Conservation (phyloP, 2,329 filamentous ascomycete genomes). For the Clarireedia sp. region DNA sequence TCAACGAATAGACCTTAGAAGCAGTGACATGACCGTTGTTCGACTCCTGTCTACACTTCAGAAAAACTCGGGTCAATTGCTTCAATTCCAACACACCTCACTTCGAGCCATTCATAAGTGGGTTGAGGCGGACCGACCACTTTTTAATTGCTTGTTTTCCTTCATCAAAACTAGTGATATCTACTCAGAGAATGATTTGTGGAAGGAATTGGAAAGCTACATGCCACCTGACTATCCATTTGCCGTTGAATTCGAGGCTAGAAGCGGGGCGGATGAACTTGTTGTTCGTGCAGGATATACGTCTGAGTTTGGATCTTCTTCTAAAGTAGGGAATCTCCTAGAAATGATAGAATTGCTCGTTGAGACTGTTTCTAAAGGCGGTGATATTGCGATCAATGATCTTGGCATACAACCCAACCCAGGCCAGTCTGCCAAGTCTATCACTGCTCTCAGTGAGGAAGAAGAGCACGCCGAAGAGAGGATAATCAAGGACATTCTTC, state of each 20-base stretch:
- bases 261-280: not conserved
- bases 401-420: not conserved
- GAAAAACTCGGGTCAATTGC: not conserved
- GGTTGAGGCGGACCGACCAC: not conserved
- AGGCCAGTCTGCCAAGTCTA: not conserved
- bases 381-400: not conserved
- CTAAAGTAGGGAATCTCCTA: not conserved
- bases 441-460: not conserved
- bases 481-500: not conserved
- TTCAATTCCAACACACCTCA: not conserved
- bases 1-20: constrained; percentile 27
- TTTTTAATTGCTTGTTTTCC: constrained; percentile 1
- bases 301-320: not conserved
- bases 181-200: not conserved
- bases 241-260: constrained; percentile 1
- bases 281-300: not conserved
- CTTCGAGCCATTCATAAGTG: constrained; percentile 1
- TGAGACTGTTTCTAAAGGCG: not conserved
- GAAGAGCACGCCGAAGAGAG: not conserved
- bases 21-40: not conserved
- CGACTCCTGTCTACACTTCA: not conserved
- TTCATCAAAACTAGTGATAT: not conserved
- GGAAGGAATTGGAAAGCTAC: not conserved
- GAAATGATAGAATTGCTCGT: not conserved
- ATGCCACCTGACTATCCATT: constrained; percentile 3